A percentile compares a stretch with the other conserved stretches of the same genome.
These are phyloP conservation scores for Xylariales sp. DNA, from an alignment of 2,329 filamentous ascomycete genomes.

Conservation along the genomic window DNA sequence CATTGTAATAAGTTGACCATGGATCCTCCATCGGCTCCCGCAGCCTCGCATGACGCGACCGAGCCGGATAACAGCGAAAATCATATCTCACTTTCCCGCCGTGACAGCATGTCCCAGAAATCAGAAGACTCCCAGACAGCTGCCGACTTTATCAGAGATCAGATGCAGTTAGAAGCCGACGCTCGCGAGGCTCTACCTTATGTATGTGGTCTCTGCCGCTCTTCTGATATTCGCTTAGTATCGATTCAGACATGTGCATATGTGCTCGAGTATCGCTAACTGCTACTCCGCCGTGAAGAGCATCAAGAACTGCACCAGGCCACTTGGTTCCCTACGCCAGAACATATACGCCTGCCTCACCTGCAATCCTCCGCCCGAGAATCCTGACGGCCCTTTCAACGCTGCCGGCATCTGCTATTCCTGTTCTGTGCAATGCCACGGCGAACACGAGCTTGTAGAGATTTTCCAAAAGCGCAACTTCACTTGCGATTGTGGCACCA, in stretches of 20 bases:
- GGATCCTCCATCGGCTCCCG: slow-evolving; percentile 52
- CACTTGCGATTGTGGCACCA: slow-evolving; percentile 95
- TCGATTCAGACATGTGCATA: no score
- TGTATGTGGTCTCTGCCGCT: slow-evolving; percentile 61
- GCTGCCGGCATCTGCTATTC: slow-evolving; percentile 93
- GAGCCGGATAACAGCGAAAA: slow-evolving; percentile 32
- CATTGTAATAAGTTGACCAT: slow-evolving; percentile 41
- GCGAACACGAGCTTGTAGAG: slow-evolving; percentile 93
- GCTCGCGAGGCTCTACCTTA: slow-evolving; percentile 95
- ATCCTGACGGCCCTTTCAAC: slow-evolving; percentile 70
- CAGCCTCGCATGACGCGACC: slow-evolving; percentile 43
- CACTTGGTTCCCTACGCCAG: slow-evolving; percentile 89
- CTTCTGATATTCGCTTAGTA: background rate
- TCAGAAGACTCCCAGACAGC: slow-evolving; percentile 75
- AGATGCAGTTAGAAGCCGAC: slow-evolving; percentile 92
- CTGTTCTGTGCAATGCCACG: slow-evolving; percentile 96
- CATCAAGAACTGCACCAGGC: slow-evolving; percentile 91
- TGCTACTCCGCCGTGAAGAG: slow-evolving; percentile 66
- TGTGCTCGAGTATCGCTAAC: slow-evolving; percentile 42
- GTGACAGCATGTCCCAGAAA: slow-evolving; percentile 69
- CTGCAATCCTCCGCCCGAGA: slow-evolving; percentile 83
- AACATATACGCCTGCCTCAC: slow-evolving; percentile 92
- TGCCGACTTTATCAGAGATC: slow-evolving; percentile 85
- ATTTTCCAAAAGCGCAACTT: slow-evolving; percentile 97
- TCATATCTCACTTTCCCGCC: slow-evolving; percentile 54